Base-by-base conservation (phyloP, 495 filamentous ascomycete species). In the Xylaria longipes region DNA sequence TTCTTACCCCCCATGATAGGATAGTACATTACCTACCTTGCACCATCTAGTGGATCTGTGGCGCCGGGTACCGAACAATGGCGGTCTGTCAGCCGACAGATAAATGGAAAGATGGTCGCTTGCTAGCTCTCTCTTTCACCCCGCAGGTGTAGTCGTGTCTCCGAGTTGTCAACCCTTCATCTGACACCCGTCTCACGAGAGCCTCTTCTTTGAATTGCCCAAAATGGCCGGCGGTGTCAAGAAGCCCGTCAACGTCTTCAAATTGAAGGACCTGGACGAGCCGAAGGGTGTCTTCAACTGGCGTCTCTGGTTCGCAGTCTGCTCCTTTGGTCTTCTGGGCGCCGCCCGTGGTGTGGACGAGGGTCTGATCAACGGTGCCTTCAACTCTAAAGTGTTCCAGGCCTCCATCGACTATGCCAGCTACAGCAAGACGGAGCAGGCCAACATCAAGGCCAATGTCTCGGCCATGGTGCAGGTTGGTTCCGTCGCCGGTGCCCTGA, bases 401-500 rank as follows among this genome's bases (percentile, higher is more conserved):
- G 72, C 78, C 5, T 85, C 83, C 54, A 91, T 92, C 81, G 82
- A 88, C 27, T 89, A 90, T 71, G 81, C 80, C 65, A 77, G 79
- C 17, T 86, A 88, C 45, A 82, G 84, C 61, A 81, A 84, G 43
- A 84, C 87, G 62, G 89, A 85, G 45, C 78, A 82, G 71, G 86
- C 88, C 8, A 85, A 91, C 73, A 90, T 90, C 80, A 89, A 90
- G 74, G 90, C 84, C 45, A 92, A 92, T 80, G 89, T 93, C 31
- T 89, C 91, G 1, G 82, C 90, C 17, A 93, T 93, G 91, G 91
- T 92, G 1, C 91, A 92, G 73, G 88, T 92, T 66, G 91, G 91
- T 11, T 89, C 86, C 29, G 88, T 93, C 12, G 88, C 82, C 6
- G 91, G 91, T 20, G 89, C 89, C 41, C 82, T 91, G 11, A 83